Evolutionary conservation across 1,284 basidiomycete species (phyloP).

Genomic region (Pseudozyma thailandica): DNA sequence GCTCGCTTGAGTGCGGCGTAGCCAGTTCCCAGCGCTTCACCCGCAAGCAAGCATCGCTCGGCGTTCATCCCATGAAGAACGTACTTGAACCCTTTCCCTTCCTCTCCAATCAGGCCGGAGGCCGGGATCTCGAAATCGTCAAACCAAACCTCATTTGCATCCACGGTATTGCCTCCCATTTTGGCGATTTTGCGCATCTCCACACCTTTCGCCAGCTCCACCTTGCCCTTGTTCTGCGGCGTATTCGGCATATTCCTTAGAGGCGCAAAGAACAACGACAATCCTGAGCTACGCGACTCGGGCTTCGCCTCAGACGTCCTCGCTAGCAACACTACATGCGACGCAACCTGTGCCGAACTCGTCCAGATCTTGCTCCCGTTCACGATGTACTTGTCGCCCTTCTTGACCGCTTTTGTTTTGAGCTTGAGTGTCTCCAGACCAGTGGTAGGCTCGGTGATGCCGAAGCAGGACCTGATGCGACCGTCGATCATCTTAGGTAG

Average conservation of each 20-base stretch:
- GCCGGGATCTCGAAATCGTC: constrained; percentile 67
- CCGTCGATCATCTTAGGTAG: constrained; percentile 68
- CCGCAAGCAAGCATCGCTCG: constrained; percentile 69
- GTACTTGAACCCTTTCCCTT: constrained; percentile 69
- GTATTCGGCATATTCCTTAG: constrained; percentile 34
- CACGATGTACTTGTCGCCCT: constrained; percentile 56
- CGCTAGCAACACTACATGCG: constrained; percentile 66
- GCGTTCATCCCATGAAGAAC: constrained; percentile 67
- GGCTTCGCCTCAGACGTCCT: constrained; percentile 61
- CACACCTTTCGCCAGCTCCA: constrained; percentile 44
- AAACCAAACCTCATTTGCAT: constrained; percentile 68
- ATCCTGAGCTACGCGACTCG: constrained; percentile 58
- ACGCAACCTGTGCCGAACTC: constrained; percentile 64
- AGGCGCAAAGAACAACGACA: constrained; percentile 55
- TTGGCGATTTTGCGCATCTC: constrained; percentile 66
- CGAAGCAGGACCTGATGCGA: constrained; percentile 67
- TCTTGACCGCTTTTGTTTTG: constrained; percentile 57
- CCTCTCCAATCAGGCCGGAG: constrained; percentile 65
- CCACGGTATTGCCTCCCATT: constrained; percentile 69
- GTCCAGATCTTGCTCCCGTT: constrained; percentile 67
- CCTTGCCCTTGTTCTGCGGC: constrained; percentile 23
- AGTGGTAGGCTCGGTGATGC: constrained; percentile 68
- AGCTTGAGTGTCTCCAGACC: constrained; percentile 67
- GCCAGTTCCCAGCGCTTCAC: constrained; percentile 69
- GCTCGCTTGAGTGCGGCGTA: constrained; percentile 51